These are phyloP conservation scores for Macrophomina phaseolina DNA, from an alignment of 2,329 filamentous ascomycete genomes.

Conservation along the genomic window DNA sequence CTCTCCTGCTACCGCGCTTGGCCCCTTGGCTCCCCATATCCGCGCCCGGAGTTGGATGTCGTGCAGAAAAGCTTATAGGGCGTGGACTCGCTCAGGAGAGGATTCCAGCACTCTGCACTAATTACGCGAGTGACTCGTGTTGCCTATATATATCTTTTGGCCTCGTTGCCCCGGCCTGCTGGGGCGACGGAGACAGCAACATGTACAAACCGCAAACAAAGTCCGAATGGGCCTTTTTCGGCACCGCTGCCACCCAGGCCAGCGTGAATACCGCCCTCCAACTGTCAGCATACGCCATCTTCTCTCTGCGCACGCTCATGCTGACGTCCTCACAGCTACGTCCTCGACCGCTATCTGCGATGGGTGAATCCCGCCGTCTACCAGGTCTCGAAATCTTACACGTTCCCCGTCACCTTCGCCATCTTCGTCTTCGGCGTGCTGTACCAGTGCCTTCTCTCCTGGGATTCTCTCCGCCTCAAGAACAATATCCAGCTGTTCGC, in stretches of 20 bases:
- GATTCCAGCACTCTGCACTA: conserved; percentile 5
- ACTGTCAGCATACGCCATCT: conserved; percentile 27
- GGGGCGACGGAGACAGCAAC: background rate
- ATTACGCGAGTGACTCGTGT: conserved; percentile 13
- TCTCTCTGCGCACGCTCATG: background rate
- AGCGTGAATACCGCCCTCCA: conserved; percentile 30
- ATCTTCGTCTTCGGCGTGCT: conserved; percentile 32
- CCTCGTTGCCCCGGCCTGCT: background rate
- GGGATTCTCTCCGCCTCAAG: conserved; percentile 35
- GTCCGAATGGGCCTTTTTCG: conserved; percentile 30
- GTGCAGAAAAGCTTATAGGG: background rate
- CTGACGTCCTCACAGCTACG: background rate
- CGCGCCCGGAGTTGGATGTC: background rate
- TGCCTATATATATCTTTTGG: conserved; percentile 17
- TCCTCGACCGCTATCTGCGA: conserved; percentile 6
- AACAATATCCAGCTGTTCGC: conserved; percentile 36
- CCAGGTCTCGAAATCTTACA: conserved; percentile 7
- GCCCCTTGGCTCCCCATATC: background rate
- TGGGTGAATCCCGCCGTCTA: conserved; percentile 16
- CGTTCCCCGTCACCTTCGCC: conserved; percentile 7
- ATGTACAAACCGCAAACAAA: conserved; percentile 19
- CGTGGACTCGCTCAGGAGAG: background rate
- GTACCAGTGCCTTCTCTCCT: conserved; percentile 34
- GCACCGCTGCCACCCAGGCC: conserved; percentile 31
- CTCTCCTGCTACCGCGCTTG: background rate